Conservation (phyloP, 352 stramenopile genomes). For the Pythium insidiosum region DNA sequence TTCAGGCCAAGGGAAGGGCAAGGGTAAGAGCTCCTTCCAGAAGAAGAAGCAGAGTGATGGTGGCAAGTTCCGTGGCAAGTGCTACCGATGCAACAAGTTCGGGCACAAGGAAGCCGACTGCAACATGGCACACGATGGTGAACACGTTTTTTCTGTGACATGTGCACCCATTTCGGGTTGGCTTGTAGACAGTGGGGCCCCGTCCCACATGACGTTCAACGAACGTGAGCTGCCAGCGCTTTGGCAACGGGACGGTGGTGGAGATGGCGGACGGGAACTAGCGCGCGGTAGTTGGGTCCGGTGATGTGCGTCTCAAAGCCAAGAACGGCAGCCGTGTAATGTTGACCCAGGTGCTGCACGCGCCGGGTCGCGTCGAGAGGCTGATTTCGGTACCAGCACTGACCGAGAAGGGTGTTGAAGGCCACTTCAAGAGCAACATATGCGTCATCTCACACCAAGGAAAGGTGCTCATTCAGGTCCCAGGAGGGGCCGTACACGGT, state of each 20-base stretch:
- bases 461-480: neutral
- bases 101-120: conserved; percentile 6
- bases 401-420: neutral
- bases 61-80: conserved; percentile 2
- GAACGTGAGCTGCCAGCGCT: conserved; percentile 1
- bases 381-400: conserved; percentile 4
- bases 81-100: conserved; percentile 1
- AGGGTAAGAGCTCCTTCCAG: neutral
- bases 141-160: neutral
- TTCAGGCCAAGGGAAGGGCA: too few relatives aligned
- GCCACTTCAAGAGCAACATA: neutral
- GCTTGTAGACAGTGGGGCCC: conserved; percentile 6
- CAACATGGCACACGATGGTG: neutral
- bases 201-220: conserved; percentile 5
- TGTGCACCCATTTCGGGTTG: neutral
- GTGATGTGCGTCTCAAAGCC: neutral
- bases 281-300: neutral
- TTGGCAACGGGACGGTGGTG: neutral
- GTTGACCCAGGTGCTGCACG: conserved; percentile 2
- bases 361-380: neutral
- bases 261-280: conserved; percentile 3
- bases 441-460: conserved; percentile 1
- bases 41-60: neutral
- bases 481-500: neutral
- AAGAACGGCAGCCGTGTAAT: neutral